Base-by-base conservation (phyloP, 163 green algal genomes). In the Volvox carteri region DNA sequence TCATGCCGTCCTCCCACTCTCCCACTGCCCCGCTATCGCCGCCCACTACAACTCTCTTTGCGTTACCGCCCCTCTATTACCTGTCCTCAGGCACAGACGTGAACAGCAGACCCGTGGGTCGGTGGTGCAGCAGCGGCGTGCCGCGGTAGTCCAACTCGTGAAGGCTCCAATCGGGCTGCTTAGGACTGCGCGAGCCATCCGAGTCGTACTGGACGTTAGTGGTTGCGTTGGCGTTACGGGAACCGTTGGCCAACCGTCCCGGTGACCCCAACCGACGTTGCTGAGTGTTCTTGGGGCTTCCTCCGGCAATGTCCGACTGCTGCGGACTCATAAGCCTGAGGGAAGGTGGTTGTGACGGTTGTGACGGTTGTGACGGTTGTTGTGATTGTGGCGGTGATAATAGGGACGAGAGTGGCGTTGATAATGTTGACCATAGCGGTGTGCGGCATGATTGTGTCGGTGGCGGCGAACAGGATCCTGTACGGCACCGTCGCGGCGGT, bases 11-110 rank as follows among this genome's bases (percentile, higher is more conserved):
- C n/a, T n/a, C n/a, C n/a, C n/a, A n/a, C n/a, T n/a, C n/a, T n/a
- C n/a, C n/a, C n/a, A n/a, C n/a, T n/a, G n/a, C n/a, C n/a, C n/a
- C n/a, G n/a, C n/a, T n/a, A n/a, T n/a, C n/a, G n/a, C n/a, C n/a
- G n/a, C n/a, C n/a, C n/a, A n/a, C n/a, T n/a, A n/a, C n/a, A n/a
- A n/a, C n/a, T n/a, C n/a, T n/a, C n/a, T n/a, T n/a, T n/a, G n/a
- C n/a, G n/a, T 1, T 58, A 6, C 35, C 37, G 37, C 18, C 30
- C 16, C 33, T 41, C 37, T 65, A 8, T n/a, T 42, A 89, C 84
- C 72, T 89, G 72, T 89, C 84, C 44, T 84, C 84, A 0, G 84
- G 72, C 72, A 89, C 84, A 28, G 35, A 50, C 28, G 84, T 89
- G 72, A 84, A 89, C 7, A 89, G 52, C 39, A 89, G 84, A 35